Evolutionary conservation across 192 early-diverging fungal species (phyloP), one percentile per base, ranked within the genome.

Genomic region (Podila horticola): DNA sequence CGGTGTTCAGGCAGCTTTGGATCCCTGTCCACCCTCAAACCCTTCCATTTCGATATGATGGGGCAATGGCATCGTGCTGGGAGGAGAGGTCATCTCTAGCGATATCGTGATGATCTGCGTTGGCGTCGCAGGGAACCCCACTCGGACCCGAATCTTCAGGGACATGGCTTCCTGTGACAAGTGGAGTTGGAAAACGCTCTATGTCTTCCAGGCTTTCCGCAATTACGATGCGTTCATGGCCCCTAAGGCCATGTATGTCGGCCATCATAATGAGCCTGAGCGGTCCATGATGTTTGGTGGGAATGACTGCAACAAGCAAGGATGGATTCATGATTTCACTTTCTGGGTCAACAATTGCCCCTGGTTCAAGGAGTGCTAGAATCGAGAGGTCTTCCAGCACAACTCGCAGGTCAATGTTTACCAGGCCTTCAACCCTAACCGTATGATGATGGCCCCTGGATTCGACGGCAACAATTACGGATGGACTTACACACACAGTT

Each of bases 381-480:
- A 30, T 15, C 15, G 22, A 26, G 30, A 65, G 28, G 64, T 65
- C 22, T 65, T 50, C 64, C n/a, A 22, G 17, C 5, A 65, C n/a
- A 65, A 65, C 64, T 31, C 28, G 64, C 64, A 65, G n/a, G 41
- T 65, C 48, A 45, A 65, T 45, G 49, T 65, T 34, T 65, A 65
- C 15, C 48, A 65, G 64, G 64, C 45, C 48, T 65, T 30, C 26
- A 24, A 65, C 22, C 63, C 64, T n/a, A 24, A 49, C 64, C 64
- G 49, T 48, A 65, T 65, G 26, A 65, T 65, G 45, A 28, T 65
- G 22, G 64, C 64, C 64, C 64, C 64, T 26, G 64, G 64, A 34
- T 65, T 51, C 48, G 64, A 65, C 48, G 64, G 28, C 48, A 13
- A 13, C 48, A 65, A 41, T 28, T 48, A 65, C 36, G 64, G 64